Percentiles rank a stretch among this genome's conserved stretches.
Conservation (phyloP, 257 asterid species). For the Ajuga chamaepitys region DNA sequence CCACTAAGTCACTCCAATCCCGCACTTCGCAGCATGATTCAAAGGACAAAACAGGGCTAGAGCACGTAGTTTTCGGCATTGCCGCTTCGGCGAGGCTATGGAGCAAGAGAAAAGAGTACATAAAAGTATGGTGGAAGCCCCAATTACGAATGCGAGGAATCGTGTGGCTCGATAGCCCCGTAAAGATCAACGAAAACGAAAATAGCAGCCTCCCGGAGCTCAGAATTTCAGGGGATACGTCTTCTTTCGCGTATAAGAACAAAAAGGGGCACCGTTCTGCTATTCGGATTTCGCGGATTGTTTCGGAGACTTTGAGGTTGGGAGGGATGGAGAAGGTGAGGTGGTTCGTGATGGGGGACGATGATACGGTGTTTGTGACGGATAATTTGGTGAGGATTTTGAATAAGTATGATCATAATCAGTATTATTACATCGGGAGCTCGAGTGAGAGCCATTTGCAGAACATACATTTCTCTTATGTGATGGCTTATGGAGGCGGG, state of each 20-base stretch:
- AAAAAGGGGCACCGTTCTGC: conserved; percentile 75
- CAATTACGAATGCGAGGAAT: conserved; percentile 49
- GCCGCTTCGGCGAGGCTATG: conserved; percentile 75
- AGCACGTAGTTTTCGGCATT: conserved; percentile 75
- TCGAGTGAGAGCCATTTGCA: conserved; percentile 85
- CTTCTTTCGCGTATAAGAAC: conserved; percentile 49
- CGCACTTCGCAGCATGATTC: not conserved
- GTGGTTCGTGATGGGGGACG: conserved; percentile 97
- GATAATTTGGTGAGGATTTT: conserved; percentile 72
- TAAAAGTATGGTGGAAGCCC: conserved; percentile 73
- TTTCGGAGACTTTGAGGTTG: conserved; percentile 62
- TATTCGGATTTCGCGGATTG: conserved; percentile 67
- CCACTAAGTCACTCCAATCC: not conserved
- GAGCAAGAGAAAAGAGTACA: conserved; percentile 66
- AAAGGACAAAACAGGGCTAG: conserved; percentile 32
- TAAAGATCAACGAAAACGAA: conserved; percentile 25
- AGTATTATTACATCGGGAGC: conserved; percentile 80
- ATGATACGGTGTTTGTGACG: conserved; percentile 71
- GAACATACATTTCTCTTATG: conserved; percentile 67
- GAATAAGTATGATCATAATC: conserved; percentile 77
- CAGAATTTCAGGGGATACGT: conserved; percentile 58
- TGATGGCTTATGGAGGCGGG: conserved; percentile 92
- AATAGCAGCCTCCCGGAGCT: conserved; percentile 36
- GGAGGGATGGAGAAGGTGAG: conserved; percentile 43
- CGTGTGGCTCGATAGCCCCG: conserved; percentile 64